phyloP scores from a whole-genome alignment of 2,329 filamentous ascomycete genomes.

The Talaromyces sp. region DNA sequence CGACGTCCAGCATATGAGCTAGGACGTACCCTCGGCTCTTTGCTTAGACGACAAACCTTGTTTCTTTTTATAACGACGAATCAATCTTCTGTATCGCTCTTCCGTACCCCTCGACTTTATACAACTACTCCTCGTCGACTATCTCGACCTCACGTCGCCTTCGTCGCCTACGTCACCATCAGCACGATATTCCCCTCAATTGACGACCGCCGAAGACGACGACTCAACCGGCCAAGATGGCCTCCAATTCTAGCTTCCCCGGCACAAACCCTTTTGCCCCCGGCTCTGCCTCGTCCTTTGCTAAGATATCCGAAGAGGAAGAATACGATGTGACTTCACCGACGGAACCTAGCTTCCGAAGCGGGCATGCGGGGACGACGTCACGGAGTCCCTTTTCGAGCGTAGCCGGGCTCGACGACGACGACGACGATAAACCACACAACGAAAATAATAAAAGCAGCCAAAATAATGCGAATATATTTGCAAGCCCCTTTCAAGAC shows the following conservation, averaged over 20 bases:
- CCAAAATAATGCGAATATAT: slow-evolving; percentile 26
- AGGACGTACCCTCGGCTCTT: neutral
- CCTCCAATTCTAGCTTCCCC: slow-evolving; percentile 67
- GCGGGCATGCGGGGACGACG: slow-evolving; percentile 31
- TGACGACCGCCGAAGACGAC: slow-evolving; percentile 8
- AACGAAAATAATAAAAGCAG: slow-evolving; percentile 18
- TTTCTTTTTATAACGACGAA: neutral
- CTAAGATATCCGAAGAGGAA: slow-evolving; percentile 75
- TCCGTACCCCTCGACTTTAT: neutral
- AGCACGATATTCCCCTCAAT: neutral
- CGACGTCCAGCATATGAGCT: neutral
- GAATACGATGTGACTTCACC: slow-evolving; percentile 77
- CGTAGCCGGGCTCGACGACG: slow-evolving; percentile 25
- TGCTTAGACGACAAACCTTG: neutral
- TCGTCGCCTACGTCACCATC: slow-evolving; percentile 1
- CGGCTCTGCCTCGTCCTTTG: slow-evolving; percentile 53
- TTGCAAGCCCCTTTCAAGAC: slow-evolving; percentile 34
- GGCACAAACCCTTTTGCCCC: slow-evolving; percentile 82
- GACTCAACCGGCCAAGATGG: slow-evolving; percentile 52
- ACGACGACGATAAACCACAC: slow-evolving; percentile 4
- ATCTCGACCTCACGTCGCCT: neutral
- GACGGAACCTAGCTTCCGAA: slow-evolving; percentile 60
- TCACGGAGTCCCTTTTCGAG: slow-evolving; percentile 46
- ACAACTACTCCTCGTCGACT: neutral
- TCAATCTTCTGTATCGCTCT: neutral